A percentile compares a stretch with the other conserved stretches of the same genome.
These are phyloP conservation scores for Phytopythium aichiense DNA, from an alignment of 352 stramenopile genomes.

Conservation along the genomic window DNA sequence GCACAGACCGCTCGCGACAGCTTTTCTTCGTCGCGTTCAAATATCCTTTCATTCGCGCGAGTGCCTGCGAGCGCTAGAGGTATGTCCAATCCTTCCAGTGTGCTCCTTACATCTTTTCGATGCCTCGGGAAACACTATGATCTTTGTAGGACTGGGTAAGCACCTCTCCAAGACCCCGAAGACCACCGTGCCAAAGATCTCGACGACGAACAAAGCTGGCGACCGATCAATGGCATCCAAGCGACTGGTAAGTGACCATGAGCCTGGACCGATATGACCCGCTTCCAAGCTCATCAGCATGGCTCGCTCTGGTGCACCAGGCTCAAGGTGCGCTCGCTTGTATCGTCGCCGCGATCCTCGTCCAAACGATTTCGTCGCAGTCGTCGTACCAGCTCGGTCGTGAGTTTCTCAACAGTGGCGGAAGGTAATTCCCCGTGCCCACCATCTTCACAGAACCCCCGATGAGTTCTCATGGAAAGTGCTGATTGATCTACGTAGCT, in stretches of 20 bases:
- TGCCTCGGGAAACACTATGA: conserved; percentile 27
- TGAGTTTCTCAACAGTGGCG: conserved; percentile 24
- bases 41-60: conserved; percentile 52
- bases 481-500: conserved; percentile 9
- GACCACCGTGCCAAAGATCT: neutral
- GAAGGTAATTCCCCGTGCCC: conserved; percentile 27
- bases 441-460: no score
- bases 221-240: conserved; percentile 8
- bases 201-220: neutral
- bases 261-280: neutral
- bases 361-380: conserved; percentile 38
- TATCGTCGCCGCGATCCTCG: conserved; percentile 25
- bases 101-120: conserved; percentile 24
- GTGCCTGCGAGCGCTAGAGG: neutral
- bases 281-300: neutral
- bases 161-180: neutral
- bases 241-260: conserved; percentile 15
- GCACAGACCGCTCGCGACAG: conserved; percentile 46
- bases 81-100: neutral
- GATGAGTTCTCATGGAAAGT: neutral
- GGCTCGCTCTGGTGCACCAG: conserved; percentile 11
- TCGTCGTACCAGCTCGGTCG: conserved; percentile 37
- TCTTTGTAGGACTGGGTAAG: conserved; percentile 35
- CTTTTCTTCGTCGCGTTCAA: conserved; percentile 68
- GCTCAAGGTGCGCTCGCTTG: conserved; percentile 24